Percentiles rank a stretch among this genome's conserved stretches.
Conservation (phyloP, 177 flowering plant genomes). For the Vitis hybrid region DNA sequence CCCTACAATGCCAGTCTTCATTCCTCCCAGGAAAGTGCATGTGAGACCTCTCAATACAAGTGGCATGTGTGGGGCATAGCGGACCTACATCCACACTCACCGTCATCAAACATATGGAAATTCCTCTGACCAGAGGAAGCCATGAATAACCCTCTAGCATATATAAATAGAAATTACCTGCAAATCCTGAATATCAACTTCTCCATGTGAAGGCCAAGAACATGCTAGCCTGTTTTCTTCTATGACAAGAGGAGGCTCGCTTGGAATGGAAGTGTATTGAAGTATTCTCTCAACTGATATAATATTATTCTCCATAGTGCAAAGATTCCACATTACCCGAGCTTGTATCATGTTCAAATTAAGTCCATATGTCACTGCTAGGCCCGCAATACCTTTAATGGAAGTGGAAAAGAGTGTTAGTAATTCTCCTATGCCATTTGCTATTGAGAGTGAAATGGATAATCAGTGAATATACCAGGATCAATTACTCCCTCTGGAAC, state of each 20-base stretch:
- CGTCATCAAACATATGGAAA: neutral
- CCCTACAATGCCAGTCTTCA: slow-evolving; percentile 62
- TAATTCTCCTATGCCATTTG: no score
- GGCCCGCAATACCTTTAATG: slow-evolving; percentile 55
- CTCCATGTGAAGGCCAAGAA: slow-evolving; percentile 64
- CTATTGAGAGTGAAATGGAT: no score
- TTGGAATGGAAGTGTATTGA: slow-evolving; percentile 52
- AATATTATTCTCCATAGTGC: slow-evolving; percentile 60
- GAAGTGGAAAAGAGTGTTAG: no score
- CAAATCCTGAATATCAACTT: slow-evolving; percentile 48
- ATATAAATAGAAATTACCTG: slow-evolving; percentile 38
- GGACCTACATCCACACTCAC: slow-evolving; percentile 38
- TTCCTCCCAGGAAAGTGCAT: slow-evolving; percentile 70
- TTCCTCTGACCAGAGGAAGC: neutral
- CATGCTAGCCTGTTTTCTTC: slow-evolving; percentile 45
- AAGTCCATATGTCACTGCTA: slow-evolving; percentile 77
- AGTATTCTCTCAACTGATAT: slow-evolving; percentile 76
- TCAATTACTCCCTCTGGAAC: slow-evolving; percentile 26
- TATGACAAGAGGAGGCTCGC: slow-evolving; percentile 65
- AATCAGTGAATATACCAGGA: no score
- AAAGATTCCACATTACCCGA: slow-evolving; percentile 53
- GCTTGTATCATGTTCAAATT: slow-evolving; percentile 61
- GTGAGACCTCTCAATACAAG: slow-evolving; percentile 74
- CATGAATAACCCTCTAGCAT: neutral
- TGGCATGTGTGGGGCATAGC: slow-evolving; percentile 86